Evolutionary conservation across 768 basidiomycete genomes (phyloP).

Genomic region (Podaxis sp.): DNA sequence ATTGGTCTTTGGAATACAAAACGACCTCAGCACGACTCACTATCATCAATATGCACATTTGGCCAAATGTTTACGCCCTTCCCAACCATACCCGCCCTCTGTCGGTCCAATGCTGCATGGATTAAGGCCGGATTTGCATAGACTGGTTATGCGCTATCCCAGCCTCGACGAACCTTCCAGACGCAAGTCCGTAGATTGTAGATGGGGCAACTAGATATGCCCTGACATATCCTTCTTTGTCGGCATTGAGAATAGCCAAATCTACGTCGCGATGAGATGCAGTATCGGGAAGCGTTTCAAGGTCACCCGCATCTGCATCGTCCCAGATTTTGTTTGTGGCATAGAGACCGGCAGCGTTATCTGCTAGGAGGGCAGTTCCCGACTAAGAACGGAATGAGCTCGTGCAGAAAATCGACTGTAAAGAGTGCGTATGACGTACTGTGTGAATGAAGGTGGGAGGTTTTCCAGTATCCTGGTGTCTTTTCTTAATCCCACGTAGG

Average conservation of each 20-base stretch:
- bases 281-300: conserved; percentile 40
- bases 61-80: conserved; percentile 58
- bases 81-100: conserved; percentile 51
- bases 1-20: conserved; percentile 2
- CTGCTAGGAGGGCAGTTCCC: conserved; percentile 35
- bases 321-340: conserved; percentile 37
- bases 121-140: conserved; percentile 44
- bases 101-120: conserved; percentile 38
- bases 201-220: conserved; percentile 48
- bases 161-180: conserved; percentile 39
- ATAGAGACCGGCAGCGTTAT: conserved; percentile 39
- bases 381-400: conserved; percentile 31
- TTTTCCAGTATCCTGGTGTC: conserved; percentile 34
- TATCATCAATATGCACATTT: conserved; percentile 48
- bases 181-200: conserved; percentile 57
- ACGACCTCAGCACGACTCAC: conserved; percentile 24
- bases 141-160: conserved; percentile 53
- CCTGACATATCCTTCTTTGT: conserved; percentile 46
- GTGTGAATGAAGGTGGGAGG: conserved; percentile 57
- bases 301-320: conserved; percentile 41
- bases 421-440: conserved; percentile 29
- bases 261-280: conserved; percentile 52
- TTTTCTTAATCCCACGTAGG: conserved; percentile 48
- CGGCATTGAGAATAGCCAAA: conserved; percentile 38
- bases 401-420: conserved; percentile 2